Conservation (phyloP, 768 basidiomycete species). For the Trametes cinnabarina region DNA sequence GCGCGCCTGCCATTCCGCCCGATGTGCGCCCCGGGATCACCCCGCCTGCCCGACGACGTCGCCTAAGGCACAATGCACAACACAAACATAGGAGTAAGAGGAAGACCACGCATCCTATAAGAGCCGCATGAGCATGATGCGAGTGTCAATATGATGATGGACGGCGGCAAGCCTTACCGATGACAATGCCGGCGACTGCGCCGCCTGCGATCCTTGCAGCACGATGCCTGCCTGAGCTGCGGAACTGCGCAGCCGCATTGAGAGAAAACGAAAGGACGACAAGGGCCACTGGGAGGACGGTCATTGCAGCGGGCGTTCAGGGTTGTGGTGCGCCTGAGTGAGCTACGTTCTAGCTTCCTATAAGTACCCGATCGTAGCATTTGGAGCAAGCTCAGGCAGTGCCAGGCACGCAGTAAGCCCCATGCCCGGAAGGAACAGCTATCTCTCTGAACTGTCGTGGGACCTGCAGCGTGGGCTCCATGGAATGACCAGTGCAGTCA, state of each 20-base stretch:
- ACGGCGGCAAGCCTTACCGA: constrained; percentile 6
- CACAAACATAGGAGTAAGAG: constrained; percentile 3
- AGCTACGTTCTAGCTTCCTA: too few relatives aligned
- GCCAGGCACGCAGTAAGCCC: too few relatives aligned
- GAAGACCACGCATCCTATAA: not conserved
- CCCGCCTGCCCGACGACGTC: constrained; percentile 2
- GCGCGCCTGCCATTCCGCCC: not conserved
- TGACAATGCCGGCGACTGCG: constrained; percentile 20
- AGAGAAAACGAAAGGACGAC: constrained; percentile 1
- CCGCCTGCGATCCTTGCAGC: constrained; percentile 11
- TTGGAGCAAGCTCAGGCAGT: too few relatives aligned
- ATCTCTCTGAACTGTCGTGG: too few relatives aligned
- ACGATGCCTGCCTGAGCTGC: not conserved
- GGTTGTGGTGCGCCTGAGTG: not conserved
- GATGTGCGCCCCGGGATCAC: not conserved
- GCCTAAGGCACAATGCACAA: constrained; percentile 4
- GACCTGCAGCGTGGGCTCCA: too few relatives aligned
- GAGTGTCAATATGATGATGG: not conserved
- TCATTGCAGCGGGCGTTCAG: not conserved
- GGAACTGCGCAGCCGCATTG: not conserved
- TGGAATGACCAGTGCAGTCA: too few relatives aligned
- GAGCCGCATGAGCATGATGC: not conserved
- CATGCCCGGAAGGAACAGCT: too few relatives aligned
- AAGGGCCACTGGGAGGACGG: not conserved
- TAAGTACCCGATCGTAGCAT: too few relatives aligned